Base-by-base conservation (phyloP, 2,329 filamentous ascomycete species). In the Blumeria hordei region DNA sequence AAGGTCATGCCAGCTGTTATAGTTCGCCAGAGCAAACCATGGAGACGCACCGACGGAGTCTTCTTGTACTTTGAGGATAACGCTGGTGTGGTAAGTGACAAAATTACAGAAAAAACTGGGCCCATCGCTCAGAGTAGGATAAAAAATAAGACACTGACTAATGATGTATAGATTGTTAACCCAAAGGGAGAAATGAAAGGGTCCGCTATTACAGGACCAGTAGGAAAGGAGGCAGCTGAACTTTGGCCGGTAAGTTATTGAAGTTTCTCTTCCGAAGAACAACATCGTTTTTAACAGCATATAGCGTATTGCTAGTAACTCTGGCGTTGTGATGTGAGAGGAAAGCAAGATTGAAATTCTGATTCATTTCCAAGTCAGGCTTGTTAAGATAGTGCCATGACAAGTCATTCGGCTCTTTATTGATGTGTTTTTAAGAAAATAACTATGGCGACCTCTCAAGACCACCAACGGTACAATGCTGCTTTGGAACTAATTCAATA, bases 101-200 rank as follows among this genome's bases (percentile, higher is more conserved):
- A 55, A 37, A 57, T 28, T 28, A 28, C 21, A 28, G 21, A 28
- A 28, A 28, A 28, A 28, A 2, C 21, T 28, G 21, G 21, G 21
- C 21, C 21, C 4, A 28, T 28, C 21, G 21, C 21, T 28, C 21
- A 28, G 21, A 28, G 4, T 28, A 28, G 21, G 21, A 28, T 28
- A 28, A 28, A 28, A 4, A 28, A 28, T 58, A n/a, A 43, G 5
- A 43, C 21, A 44, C 53, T 55, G 14, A 55, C 16, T 12, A 28
- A 34, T 11, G 11, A 18, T 50, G 35, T 54, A 55, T 68, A 92
- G 85, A 98, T 98, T 69, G 92, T 98, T 79, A 98, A 98, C 80
- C 88, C 90, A 74, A 98, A 98, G 85, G 92, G 92, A 76, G 92
- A 98, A 78, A 98, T 98, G 92, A 98, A 98, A 85, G 92, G 92